Conservation (phyloP, 148 eudicot genomes). For the Beta vulgaris region DNA sequence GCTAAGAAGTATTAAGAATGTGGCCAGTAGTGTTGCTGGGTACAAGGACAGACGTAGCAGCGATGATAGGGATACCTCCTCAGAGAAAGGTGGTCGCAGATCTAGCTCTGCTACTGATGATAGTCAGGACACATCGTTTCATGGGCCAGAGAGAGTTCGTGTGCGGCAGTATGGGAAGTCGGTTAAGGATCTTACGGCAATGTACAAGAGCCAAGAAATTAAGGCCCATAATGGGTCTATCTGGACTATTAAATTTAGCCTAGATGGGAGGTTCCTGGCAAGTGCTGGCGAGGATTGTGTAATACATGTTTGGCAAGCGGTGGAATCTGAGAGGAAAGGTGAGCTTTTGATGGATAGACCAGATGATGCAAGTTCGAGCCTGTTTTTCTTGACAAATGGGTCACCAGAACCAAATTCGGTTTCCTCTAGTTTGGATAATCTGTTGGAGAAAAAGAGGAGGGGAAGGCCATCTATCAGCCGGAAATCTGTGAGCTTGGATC, state of each 20-base stretch:
- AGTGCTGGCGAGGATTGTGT: constrained; percentile 97
- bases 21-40: constrained; percentile 66
- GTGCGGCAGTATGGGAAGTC: constrained; percentile 88
- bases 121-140: constrained; percentile 78
- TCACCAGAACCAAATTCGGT: constrained; percentile 62
- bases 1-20: constrained; percentile 78
- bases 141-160: constrained; percentile 85
- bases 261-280: constrained; percentile 90
- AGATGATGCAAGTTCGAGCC: constrained; percentile 75
- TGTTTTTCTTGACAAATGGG: constrained; percentile 57
- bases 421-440: constrained; percentile 50
- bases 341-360: constrained; percentile 65
- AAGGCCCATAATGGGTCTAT: constrained; percentile 91
- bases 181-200: constrained; percentile 64
- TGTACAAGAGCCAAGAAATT: constrained; percentile 84
- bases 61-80: constrained; percentile 82
- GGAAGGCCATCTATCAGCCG: constrained; percentile 78
- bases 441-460: constrained; percentile 63
- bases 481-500: constrained; percentile 77
- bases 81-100: constrained; percentile 82
- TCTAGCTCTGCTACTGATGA: constrained; percentile 96
- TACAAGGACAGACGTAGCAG: constrained; percentile 69
- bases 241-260: constrained; percentile 87
- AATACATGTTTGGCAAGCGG: constrained; percentile 88
- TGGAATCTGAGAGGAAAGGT: constrained; percentile 70